Percentiles rank a stretch among this genome's conserved stretches.
These are phyloP conservation scores for Conticribra weissflogii DNA, from an alignment of 108 stramenopile genomes.

Conservation along the genomic window DNA sequence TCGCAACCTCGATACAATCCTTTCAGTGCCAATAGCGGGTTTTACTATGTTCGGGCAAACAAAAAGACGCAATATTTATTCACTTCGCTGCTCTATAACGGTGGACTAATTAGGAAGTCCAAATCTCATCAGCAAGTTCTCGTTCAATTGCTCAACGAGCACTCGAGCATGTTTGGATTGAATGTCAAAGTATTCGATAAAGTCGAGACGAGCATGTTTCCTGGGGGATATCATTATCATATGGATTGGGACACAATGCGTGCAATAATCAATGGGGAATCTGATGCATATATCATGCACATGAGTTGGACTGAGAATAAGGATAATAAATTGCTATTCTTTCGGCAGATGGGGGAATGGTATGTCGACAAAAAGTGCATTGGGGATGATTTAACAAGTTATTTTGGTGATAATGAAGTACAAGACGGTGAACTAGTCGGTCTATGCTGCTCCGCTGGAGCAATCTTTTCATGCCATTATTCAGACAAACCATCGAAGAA, in stretches of 20 bases:
- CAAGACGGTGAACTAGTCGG: constrained; percentile 24
- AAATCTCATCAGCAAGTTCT: constrained; percentile 57
- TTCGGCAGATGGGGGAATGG: constrained; percentile 70
- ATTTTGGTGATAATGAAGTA: constrained; percentile 19
- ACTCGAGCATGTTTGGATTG: constrained; percentile 53
- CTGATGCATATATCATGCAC: constrained; percentile 49
- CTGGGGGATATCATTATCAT: constrained; percentile 53
- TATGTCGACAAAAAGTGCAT: constrained; percentile 68
- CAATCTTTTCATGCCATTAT: constrained; percentile 69
- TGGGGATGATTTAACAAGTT: constrained; percentile 19
- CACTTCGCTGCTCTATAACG: constrained; percentile 47
- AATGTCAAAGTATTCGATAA: constrained; percentile 56
- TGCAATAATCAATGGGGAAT: constrained; percentile 35
- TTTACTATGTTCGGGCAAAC: constrained; percentile 60
- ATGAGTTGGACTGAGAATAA: constrained; percentile 60
- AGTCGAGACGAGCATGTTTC: constrained; percentile 42
- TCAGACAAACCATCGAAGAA: constrained; percentile 71
- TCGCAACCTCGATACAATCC: constrained; percentile 50
- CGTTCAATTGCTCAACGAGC: constrained; percentile 45
- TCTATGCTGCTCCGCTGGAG: constrained; percentile 56
- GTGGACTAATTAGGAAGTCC: constrained; percentile 37
- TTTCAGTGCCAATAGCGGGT: constrained; percentile 60
- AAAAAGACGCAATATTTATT: constrained; percentile 54
- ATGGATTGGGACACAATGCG: constrained; percentile 44
- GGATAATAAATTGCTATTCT: constrained; percentile 50